These are phyloP conservation scores for Elongisporangium prolatum DNA, from an alignment of 352 stramenopile genomes.

Conservation along the genomic window DNA sequence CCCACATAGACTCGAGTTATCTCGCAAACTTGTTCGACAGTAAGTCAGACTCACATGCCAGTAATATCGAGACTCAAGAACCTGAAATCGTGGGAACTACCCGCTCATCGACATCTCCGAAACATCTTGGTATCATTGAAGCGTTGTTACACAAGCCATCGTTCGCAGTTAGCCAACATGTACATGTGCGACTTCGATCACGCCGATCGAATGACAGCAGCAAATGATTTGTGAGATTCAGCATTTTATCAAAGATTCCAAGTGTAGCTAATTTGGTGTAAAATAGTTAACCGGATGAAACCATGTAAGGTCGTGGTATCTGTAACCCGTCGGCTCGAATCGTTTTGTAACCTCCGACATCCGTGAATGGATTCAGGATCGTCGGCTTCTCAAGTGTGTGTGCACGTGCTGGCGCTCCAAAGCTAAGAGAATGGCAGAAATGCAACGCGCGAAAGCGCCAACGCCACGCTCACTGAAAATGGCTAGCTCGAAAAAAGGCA, in stretches of 20 bases:
- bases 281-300: not conserved
- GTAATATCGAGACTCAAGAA: not conserved
- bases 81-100: not conserved
- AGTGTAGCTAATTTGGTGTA: not conserved
- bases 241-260: not conserved
- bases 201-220: not conserved
- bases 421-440: constrained; percentile 20
- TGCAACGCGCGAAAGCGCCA: constrained; percentile 16
- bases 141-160: constrained; percentile 23
- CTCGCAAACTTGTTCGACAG: too few species aligned
- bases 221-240: not conserved
- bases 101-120: constrained; percentile 6
- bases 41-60: not conserved
- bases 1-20: not conserved
- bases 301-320: not conserved
- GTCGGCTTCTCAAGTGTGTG: not conserved
- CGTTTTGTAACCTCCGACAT: constrained; percentile 30
- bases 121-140: constrained; percentile 18
- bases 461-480: constrained; percentile 15
- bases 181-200: constrained; percentile 7
- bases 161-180: constrained; percentile 16
- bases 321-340: not conserved
- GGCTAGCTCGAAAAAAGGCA: constrained; percentile 15
- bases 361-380: not conserved
- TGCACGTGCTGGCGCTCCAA: not conserved